These are phyloP conservation scores for Leptographium procerum DNA, from an alignment of 2,329 filamentous ascomycete genomes.

Conservation along the genomic window DNA sequence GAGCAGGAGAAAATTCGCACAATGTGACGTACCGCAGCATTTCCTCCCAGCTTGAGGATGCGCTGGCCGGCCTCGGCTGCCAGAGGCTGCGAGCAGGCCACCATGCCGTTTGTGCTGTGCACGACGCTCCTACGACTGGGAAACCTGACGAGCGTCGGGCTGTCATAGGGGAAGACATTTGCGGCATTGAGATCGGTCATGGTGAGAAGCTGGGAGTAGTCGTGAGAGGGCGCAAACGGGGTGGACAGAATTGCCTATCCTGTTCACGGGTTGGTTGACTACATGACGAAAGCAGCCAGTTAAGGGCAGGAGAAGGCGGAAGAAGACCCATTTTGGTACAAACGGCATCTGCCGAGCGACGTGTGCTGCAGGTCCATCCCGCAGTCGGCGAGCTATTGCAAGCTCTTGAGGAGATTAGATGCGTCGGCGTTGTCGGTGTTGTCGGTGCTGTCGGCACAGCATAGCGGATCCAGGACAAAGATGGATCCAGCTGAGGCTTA, in stretches of 20 bases:
- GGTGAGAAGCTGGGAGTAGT: not conserved
- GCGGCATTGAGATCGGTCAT: not conserved
- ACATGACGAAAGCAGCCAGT: too few species aligned
- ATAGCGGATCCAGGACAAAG: too few species aligned
- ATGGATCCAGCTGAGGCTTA: too few species aligned
- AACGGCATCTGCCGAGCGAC: too few species aligned
- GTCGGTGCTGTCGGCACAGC: not conserved
- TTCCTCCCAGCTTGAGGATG: constrained; percentile 71
- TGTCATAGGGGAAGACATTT: not conserved
- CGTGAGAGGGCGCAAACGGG: not conserved
- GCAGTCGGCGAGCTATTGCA: not conserved
- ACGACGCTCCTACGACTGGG: constrained; percentile 77
- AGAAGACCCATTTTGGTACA: too few species aligned
- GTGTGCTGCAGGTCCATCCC: not conserved
- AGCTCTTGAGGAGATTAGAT: not conserved
- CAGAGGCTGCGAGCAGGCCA: constrained; percentile 77
- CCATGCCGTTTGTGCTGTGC: constrained; percentile 81
- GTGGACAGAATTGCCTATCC: too few species aligned
- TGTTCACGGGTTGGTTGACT: too few species aligned
- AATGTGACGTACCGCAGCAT: constrained; percentile 64
- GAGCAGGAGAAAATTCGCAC: not conserved
- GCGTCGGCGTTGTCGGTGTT: not conserved
- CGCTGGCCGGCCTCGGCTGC: constrained; percentile 76
- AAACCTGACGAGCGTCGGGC: constrained; percentile 13
- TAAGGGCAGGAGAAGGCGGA: too few species aligned